Evolutionary conservation across 352 stramenopile genomes (phyloP).

Genomic region (Globisporangium abappressorium): DNA sequence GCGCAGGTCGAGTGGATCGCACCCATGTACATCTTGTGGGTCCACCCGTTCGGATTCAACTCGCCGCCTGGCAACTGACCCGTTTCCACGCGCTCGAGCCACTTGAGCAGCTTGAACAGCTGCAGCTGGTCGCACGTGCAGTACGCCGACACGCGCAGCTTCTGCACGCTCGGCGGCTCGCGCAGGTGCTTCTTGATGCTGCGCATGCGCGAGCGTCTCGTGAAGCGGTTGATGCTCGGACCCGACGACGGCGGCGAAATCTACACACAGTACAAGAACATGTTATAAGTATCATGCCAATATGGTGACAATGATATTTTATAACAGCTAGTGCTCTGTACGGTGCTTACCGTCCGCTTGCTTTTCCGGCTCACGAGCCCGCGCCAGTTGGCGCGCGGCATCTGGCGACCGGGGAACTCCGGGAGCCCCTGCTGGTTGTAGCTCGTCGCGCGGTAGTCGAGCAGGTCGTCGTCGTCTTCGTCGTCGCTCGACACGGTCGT

Average conservation of each 20-base stretch:
- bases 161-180: constrained; percentile 64
- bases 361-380: constrained; percentile 44
- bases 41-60: constrained; percentile 75
- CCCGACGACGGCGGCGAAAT: constrained; percentile 31
- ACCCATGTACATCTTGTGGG: constrained; percentile 87
- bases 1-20: constrained; percentile 76
- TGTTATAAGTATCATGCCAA: neutral
- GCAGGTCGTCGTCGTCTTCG: constrained; percentile 31
- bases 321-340: neutral
- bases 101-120: constrained; percentile 87
- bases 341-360: constrained; percentile 31
- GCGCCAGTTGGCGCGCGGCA: constrained; percentile 61
- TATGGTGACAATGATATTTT: neutral
- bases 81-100: constrained; percentile 78
- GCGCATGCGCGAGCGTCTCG: constrained; percentile 73
- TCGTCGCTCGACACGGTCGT: constrained; percentile 40
- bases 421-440: constrained; percentile 28
- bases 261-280: constrained; percentile 5
- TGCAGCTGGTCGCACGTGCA: constrained; percentile 83
- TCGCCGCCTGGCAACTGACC: constrained; percentile 73
- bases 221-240: constrained; percentile 68
- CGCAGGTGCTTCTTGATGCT: constrained; percentile 82
- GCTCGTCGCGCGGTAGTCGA: constrained; percentile 45
- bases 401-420: constrained; percentile 22
- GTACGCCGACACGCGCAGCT: constrained; percentile 82